Base-by-base conservation (phyloP, 768 basidiomycete species). In the Tulasnella sp. region DNA sequence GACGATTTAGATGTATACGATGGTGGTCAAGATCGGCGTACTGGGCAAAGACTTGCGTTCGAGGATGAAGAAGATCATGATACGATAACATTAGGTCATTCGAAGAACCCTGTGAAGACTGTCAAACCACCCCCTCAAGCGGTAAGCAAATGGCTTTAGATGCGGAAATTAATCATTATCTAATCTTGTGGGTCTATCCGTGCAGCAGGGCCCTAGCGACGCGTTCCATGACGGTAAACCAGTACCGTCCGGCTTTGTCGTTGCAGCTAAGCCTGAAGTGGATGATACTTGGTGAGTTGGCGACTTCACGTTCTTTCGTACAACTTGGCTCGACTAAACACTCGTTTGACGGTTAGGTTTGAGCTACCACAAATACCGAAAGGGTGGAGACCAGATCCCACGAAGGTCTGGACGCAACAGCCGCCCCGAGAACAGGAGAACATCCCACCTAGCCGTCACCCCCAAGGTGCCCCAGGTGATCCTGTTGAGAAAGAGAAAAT, bases 1-100 rank as follows among this genome's bases (percentile, higher is more conserved):
- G 93, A 97, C 68, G 93, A 93, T 67, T 54, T 89, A 32, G 90
- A 93, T 64, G 76, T 92, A 3, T 94, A 93, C 65, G 88, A 90
- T 65, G 72, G 74, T 41, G 27, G 67, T 0, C 51, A 55, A 9
- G 66, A 64, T 1, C 58, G 69, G 15, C 73, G 76, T 62, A 78
- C 73, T 60, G n/a, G 60, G 27, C 52, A 58, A 51, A 75, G 79
- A 41, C 74, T 80, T 45, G 85, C 86, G 5, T 88, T 85, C 66
- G 86, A 92, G 64, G 72, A 74, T 29, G 71, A 70, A 17, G 83
- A 84, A 15, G 84, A 85, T 4, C 83, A 88, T 2, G 84, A 87
- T 17, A 65, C 42, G 23, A 65, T 69, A 23, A 63, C 68, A 27
- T 65, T 69, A 51, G 70, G 69, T 21, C 54, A 32, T 21, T 21